Evolutionary conservation across 345 rosid species (phyloP), one percentile per base, ranked within the genome.

Genomic region (Eucalyptus cloeziana): DNA sequence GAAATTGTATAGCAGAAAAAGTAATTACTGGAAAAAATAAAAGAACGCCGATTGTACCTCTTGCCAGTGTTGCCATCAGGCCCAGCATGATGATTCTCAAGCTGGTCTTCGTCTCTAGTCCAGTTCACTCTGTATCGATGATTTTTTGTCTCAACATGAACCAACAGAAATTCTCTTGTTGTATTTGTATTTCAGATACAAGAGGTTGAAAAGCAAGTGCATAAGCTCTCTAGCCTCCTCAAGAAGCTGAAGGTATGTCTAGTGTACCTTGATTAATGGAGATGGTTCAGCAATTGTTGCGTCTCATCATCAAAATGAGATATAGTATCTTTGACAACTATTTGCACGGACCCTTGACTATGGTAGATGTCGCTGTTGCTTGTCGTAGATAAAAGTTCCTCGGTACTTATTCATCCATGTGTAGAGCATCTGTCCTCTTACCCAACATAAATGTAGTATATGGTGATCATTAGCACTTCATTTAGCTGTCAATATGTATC

Each of bases 161-260:
- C 7, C 62, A 21, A 47, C 45, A 83, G 30, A 49, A 44, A 9
- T 80, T 71, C 86, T 62, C 40, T 85, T 44, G n/a, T 58, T 22
- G n/a, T 24, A 50, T 69, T 76, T 51, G 60, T 86, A 47, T 62
- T 16, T 64, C 90, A 95, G 97, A 92, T 93, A 58, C 97, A 94
- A 90, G 97, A 96, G 67, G 91, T 94, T 43, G 96, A 95, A 93
- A 95, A 92, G 49, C 95, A 92, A 88, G 91, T 96, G 49, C 94
- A 93, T 31, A 95, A 92, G 90, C 92, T 96, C 47, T 88, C 95
- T 49, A 90, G 31, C 60, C 93, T 96, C 43, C 95, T 95, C 69
- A 93, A 89, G 92, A 95, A 92, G 76, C 91, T 96, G 85, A 96
- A 95, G 97, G 96, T 95, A 92, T 69, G 93, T 62, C 33, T 54